These are phyloP conservation scores for Berberis vulgaris DNA, from an alignment of 164 flowering plant species.

Conservation along the genomic window DNA sequence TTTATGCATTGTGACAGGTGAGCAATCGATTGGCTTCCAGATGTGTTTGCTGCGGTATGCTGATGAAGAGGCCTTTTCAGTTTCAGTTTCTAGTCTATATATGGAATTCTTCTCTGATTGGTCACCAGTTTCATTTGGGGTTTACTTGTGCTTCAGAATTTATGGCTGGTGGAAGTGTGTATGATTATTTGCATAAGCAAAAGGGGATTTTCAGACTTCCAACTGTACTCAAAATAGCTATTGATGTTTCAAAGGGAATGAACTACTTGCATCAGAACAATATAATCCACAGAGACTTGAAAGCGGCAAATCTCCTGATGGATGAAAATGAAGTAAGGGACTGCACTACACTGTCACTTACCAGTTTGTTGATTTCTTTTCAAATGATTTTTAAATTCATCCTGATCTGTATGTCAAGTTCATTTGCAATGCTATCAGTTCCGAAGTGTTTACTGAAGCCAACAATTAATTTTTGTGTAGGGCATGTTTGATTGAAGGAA, in stretches of 20 bases:
- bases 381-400: background rate
- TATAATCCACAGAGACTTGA: slow-evolving; percentile 91
- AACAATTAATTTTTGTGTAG: too few species aligned
- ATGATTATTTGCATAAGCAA: slow-evolving; percentile 86
- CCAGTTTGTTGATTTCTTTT: background rate
- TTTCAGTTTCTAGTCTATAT: too few species aligned
- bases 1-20: too few species aligned
- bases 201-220: slow-evolving; percentile 77
- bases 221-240: slow-evolving; percentile 71
- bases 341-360: background rate
- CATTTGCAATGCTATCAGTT: too few species aligned
- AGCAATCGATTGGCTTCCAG: too few species aligned
- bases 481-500: too few species aligned
- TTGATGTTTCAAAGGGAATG: slow-evolving; percentile 96
- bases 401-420: too few species aligned
- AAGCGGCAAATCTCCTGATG: slow-evolving; percentile 97
- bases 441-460: too few species aligned
- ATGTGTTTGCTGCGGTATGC: too few species aligned
- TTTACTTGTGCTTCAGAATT: slow-evolving; percentile 42
- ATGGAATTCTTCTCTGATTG: background rate
- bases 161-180: slow-evolving; percentile 93
- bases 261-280: slow-evolving; percentile 94
- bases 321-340: slow-evolving; percentile 87
- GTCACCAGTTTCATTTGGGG: background rate
- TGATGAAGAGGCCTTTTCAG: too few species aligned